Percentiles rank a stretch among this genome's conserved stretches.
Evolutionary conservation across 371 early-diverging fungal genomes (phyloP).

Genomic region (Mortierella sp.): DNA sequence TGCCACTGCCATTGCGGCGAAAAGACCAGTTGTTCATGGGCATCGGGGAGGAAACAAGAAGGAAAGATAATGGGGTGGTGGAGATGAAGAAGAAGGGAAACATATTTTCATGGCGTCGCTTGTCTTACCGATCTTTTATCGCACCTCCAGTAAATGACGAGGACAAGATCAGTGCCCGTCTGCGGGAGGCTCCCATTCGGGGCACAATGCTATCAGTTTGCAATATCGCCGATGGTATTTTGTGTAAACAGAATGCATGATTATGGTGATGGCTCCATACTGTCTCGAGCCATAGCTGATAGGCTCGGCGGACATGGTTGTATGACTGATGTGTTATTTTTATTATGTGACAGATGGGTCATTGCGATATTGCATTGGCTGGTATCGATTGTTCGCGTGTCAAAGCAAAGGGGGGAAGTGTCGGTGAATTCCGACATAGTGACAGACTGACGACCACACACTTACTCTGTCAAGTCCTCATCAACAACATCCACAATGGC

Average conservation of each 20-base stretch:
- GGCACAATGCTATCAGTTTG: not conserved
- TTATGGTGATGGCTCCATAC: not conserved
- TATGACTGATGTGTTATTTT: not conserved
- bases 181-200: not conserved
- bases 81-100: not conserved
- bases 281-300: no score
- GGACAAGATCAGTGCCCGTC: not conserved
- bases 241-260: not conserved
- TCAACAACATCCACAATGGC: slow-evolving; percentile 26
- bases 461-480: slow-evolving; percentile 36
- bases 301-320: not conserved
- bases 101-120: not conserved
- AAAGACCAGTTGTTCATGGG: slow-evolving; percentile 13
- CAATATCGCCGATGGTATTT: not conserved
- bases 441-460: not conserved
- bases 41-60: not conserved
- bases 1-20: not conserved
- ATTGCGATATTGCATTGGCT: slow-evolving; percentile 1
- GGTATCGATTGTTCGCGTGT: slow-evolving; percentile 6
- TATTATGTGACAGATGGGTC: slow-evolving; percentile 9
- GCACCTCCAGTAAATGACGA: not conserved
- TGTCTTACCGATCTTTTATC: not conserved
- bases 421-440: not conserved
- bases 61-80: not conserved
- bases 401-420: not conserved